A percentile compares a stretch with the other conserved stretches of the same genome.
Conservation (phyloP, 2,329 filamentous ascomycete genomes). For the Botryosphaeria agaves region DNA sequence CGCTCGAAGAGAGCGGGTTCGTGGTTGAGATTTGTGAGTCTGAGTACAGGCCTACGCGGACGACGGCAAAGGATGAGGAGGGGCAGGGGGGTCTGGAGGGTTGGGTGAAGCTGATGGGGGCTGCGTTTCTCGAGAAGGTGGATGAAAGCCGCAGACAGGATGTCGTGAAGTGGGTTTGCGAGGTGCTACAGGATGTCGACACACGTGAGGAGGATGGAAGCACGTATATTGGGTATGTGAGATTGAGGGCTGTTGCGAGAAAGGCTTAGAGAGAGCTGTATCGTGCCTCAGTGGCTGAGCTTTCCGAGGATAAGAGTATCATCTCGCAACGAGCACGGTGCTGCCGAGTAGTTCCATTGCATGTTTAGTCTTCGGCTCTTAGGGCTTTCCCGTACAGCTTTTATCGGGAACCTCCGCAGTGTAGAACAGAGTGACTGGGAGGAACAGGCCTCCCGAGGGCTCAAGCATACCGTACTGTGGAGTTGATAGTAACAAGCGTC, state of each 20-base stretch:
- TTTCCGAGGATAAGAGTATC: no score
- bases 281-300: no score
- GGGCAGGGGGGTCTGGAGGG: constrained; percentile 42
- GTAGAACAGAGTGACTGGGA: no score
- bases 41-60: constrained; percentile 46
- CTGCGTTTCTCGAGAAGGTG: constrained; percentile 38
- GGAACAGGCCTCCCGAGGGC: no score
- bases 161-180: constrained; percentile 35
- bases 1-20: constrained; percentile 23
- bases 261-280: no score
- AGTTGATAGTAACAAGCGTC: no score
- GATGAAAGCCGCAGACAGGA: constrained; percentile 31
- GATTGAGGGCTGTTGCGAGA: constrained; percentile 23
- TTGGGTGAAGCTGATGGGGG: constrained; percentile 49
- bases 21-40: constrained; percentile 33
- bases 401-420: no score
- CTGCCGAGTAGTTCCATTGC: no score
- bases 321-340: no score
- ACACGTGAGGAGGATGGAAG: constrained; percentile 39
- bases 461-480: no score
- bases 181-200: constrained; percentile 37
- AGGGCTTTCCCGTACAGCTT: no score
- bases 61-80: constrained; percentile 20
- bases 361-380: no score
- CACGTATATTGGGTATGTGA: constrained; percentile 29